Evolutionary conservation across 441 rosid species (phyloP).

Genomic region (Aleurites moluccanus): DNA sequence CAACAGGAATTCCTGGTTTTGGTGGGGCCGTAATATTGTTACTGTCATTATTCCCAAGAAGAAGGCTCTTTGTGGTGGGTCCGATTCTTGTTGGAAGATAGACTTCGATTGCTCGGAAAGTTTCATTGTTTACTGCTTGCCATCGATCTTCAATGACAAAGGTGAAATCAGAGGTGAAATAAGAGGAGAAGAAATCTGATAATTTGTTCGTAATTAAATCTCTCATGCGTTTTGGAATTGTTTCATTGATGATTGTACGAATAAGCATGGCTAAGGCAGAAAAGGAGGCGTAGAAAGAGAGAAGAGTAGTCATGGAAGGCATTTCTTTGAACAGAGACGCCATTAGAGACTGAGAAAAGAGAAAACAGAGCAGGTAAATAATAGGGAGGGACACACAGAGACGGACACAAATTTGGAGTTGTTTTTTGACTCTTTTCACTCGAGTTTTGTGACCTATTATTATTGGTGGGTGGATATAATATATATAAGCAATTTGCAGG

Average conservation of each 20-base stretch:
- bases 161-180: conserved; percentile 44
- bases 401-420: too few relatives aligned
- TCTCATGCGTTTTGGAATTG: conserved; percentile 37
- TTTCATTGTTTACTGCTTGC: conserved; percentile 50
- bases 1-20: conserved; percentile 39
- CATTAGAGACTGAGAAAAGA: conserved; percentile 14
- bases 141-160: conserved; percentile 52
- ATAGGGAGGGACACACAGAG: background rate
- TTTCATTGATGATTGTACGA: conserved; percentile 47
- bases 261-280: conserved; percentile 49
- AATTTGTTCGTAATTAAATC: conserved; percentile 34
- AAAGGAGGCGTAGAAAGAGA: conserved; percentile 50
- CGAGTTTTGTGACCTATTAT: too few relatives aligned
- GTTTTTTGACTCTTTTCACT: too few relatives aligned
- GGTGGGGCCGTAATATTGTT: conserved; percentile 46
- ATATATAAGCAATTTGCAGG: too few relatives aligned
- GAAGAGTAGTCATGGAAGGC: conserved; percentile 44
- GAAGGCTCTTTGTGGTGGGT: conserved; percentile 35
- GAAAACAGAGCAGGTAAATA: background rate
- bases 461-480: too few relatives aligned
- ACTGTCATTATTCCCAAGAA: conserved; percentile 47
- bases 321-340: conserved; percentile 32
- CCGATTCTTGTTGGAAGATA: conserved; percentile 46
- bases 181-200: conserved; percentile 20
- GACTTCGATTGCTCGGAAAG: conserved; percentile 45